These are phyloP conservation scores for Somion occarium DNA, from an alignment of 1,284 basidiomycete species.

Conservation along the genomic window DNA sequence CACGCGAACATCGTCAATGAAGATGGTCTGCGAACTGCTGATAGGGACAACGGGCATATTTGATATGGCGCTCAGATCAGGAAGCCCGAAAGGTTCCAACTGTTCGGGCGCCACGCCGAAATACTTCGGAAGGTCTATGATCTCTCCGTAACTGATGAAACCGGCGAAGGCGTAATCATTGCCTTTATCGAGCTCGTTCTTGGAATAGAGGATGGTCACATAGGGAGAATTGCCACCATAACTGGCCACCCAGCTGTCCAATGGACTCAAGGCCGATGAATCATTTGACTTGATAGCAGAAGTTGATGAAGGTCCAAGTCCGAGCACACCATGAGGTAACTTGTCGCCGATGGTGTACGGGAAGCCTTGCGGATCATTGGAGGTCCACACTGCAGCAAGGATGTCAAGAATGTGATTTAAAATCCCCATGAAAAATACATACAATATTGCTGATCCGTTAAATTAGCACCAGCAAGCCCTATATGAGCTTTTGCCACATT, in stretches of 20 bases:
- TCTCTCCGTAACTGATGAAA: slow-evolving; percentile 1
- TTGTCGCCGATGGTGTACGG: neutral
- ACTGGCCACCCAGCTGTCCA: neutral
- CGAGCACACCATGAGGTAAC: neutral
- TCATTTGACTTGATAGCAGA: neutral
- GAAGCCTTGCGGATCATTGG: neutral
- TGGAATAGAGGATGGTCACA: slow-evolving; percentile 1
- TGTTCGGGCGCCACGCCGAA: neutral
- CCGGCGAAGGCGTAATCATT: neutral
- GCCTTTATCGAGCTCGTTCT: slow-evolving; percentile 1
- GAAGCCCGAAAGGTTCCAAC: neutral
- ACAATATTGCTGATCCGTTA: slow-evolving; percentile 5
- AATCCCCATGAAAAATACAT: neutral
- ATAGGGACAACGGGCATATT: neutral
- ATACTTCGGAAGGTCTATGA: neutral
- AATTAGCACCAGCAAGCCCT: neutral
- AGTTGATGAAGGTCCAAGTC: neutral
- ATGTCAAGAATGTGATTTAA: neutral
- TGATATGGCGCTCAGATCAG: neutral
- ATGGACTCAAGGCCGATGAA: neutral
- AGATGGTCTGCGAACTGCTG: neutral
- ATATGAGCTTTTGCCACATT: neutral
- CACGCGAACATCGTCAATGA: slow-evolving; percentile 3
- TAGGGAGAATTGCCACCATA: neutral
- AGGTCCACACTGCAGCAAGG: neutral